Evolutionary conservation across 2,329 filamentous ascomycete genomes (phyloP).

Genomic region (Xylogone sp.): DNA sequence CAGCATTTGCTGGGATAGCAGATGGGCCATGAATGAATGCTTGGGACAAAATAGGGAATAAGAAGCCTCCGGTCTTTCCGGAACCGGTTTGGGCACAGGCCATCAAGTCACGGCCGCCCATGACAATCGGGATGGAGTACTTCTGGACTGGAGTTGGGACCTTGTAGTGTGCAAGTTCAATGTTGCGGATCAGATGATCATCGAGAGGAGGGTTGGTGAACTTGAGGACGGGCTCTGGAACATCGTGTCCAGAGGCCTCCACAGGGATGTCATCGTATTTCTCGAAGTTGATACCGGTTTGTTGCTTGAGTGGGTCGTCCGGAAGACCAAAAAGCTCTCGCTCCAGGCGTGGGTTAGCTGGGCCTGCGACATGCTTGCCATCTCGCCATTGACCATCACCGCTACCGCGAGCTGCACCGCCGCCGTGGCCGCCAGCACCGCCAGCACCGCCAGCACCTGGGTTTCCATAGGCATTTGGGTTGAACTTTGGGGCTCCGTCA

Average conservation of each 20-base stretch:
- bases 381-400: slow-evolving; percentile 96
- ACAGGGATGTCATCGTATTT: slow-evolving; percentile 99
- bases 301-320: slow-evolving; percentile 92
- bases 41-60: slow-evolving; percentile 98
- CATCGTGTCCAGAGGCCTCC: slow-evolving; percentile 89
- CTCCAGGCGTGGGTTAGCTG: slow-evolving; percentile 83
- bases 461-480: slow-evolving; percentile 56
- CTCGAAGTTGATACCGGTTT: slow-evolving; percentile 99
- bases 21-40: slow-evolving; percentile 89
- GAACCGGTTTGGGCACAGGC: slow-evolving; percentile 99
- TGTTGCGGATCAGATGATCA: slow-evolving; percentile 89
- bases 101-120: slow-evolving; percentile 97
- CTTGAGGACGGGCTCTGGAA: slow-evolving; percentile 83
- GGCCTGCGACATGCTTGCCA: slow-evolving; percentile 91
- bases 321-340: slow-evolving; percentile 89
- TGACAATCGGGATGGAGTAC: slow-evolving; percentile 98
- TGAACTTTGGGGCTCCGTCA: slow-evolving; percentile 28
- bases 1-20: slow-evolving; percentile 56
- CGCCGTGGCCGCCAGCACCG: slow-evolving; percentile 33
- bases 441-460: slow-evolving; percentile 28
- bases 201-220: slow-evolving; percentile 96
- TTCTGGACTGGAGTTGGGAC: slow-evolving; percentile 97
- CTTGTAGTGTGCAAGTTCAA: slow-evolving; percentile 90
- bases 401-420: slow-evolving; percentile 67
- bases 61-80: slow-evolving; percentile 98